These are phyloP conservation scores for Narthecium ossifragum DNA, from an alignment of 106 monocot species.

Conservation along the genomic window DNA sequence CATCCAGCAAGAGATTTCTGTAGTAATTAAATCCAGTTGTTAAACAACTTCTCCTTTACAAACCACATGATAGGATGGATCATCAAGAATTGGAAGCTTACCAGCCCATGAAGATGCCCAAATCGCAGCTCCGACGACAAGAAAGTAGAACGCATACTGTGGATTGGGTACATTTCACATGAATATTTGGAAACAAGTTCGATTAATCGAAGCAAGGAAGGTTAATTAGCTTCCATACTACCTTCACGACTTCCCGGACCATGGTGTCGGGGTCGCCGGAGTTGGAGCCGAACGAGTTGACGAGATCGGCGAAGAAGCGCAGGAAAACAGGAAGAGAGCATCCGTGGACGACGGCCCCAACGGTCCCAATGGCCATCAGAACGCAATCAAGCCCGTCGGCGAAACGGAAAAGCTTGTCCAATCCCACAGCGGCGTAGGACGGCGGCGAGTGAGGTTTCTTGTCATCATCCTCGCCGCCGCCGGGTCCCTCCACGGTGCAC, in stretches of 20 bases:
- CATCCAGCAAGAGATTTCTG: slow-evolving; percentile 99
- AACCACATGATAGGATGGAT: too few species aligned
- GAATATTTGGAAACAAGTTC: too few species aligned
- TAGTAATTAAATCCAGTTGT: background rate
- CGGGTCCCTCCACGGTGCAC: slow-evolving; percentile 9
- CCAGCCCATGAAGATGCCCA: slow-evolving; percentile 83
- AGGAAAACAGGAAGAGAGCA: slow-evolving; percentile 90
- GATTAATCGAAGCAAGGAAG: too few species aligned
- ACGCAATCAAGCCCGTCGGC: slow-evolving; percentile 70
- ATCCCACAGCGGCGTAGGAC: slow-evolving; percentile 14
- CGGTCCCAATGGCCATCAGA: slow-evolving; percentile 66
- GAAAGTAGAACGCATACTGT: slow-evolving; percentile 70
- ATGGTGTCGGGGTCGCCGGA: slow-evolving; percentile 64
- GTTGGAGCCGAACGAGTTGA: slow-evolving; percentile 93
- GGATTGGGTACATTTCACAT: too few species aligned
- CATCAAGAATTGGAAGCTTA: slow-evolving; percentile 13
- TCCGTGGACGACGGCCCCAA: slow-evolving; percentile 82
- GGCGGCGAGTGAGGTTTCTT: too few species aligned
- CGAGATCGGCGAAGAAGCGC: slow-evolving; percentile 91
- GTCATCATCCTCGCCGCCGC: background rate
- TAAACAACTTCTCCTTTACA: background rate
- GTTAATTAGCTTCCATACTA: slow-evolving; percentile 8
- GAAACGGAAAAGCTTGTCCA: slow-evolving; percentile 50
- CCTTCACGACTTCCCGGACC: slow-evolving; percentile 86
- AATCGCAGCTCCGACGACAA: slow-evolving; percentile 68